phyloP scores from a whole-genome alignment of 164 flowering plant species.

The Chimonanthus salicifolius region DNA sequence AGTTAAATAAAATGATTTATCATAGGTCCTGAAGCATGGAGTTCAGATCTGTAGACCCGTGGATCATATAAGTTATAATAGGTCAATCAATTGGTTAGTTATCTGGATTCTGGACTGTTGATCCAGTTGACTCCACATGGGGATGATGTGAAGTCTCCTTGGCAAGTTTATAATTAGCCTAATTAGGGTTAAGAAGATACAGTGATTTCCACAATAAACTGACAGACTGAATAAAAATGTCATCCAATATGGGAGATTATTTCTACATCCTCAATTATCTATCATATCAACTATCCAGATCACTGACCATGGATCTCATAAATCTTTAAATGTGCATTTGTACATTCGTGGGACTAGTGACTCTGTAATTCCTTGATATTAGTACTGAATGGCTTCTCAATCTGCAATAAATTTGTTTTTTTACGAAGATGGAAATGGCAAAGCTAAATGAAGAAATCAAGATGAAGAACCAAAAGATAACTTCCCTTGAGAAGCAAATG shows the following conservation, averaged over 20 bases:
- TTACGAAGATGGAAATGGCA: conserved; percentile 57
- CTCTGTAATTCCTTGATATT: not conserved
- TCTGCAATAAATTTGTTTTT: not conserved
- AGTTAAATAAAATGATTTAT: not conserved
- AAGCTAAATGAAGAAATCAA: conserved; percentile 66
- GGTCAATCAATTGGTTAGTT: no score
- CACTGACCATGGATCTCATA: not conserved
- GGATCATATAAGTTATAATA: no score
- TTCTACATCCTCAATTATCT: not conserved
- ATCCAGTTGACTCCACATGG: not conserved
- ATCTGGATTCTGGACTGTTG: not conserved
- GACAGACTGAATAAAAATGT: not conserved
- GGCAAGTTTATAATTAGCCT: no score
- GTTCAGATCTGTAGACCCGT: not conserved
- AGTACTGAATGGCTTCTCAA: not conserved
- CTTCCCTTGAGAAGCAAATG: conserved; percentile 68
- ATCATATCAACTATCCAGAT: not conserved
- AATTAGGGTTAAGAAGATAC: not conserved
- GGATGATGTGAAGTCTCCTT: not conserved
- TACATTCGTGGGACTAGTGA: not conserved
- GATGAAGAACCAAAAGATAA: conserved; percentile 64
- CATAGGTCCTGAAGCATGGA: not conserved
- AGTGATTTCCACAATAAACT: not conserved
- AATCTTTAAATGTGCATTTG: not conserved
- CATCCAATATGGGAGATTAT: not conserved